These are phyloP conservation scores for Simplicillium aogashimaense DNA, from an alignment of 2,329 filamentous ascomycete genomes.

Conservation along the genomic window DNA sequence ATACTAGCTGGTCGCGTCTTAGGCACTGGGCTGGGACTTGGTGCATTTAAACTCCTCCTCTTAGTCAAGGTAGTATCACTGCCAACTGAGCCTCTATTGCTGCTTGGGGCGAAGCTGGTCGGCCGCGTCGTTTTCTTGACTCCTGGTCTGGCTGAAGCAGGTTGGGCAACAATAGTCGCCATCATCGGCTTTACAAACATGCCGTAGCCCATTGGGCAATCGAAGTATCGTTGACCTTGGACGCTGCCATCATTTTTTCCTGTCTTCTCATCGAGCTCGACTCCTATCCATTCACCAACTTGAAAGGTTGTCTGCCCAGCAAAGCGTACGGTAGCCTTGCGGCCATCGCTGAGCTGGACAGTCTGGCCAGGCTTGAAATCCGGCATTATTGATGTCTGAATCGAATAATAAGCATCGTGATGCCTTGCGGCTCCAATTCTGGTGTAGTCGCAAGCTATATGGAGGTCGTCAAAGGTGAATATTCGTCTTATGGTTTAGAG, in stretches of 20 bases:
- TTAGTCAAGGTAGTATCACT: conserved; percentile 46
- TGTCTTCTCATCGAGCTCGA: conserved; percentile 71
- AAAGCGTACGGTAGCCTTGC: conserved; percentile 69
- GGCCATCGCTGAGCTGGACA: conserved; percentile 70
- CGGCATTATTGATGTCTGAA: conserved; percentile 33
- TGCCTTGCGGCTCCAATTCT: conserved; percentile 3
- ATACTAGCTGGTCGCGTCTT: conserved; percentile 48
- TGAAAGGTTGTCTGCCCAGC: conserved; percentile 73
- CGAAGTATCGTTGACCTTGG: conserved; percentile 79
- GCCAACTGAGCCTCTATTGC: conserved; percentile 27
- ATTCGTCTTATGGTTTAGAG: no score
- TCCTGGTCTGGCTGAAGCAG: conserved; percentile 26
- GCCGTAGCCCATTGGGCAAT: conserved; percentile 63
- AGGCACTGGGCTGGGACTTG: conserved; percentile 61
- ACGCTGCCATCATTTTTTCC: conserved; percentile 95
- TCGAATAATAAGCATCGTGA: conserved; percentile 22
- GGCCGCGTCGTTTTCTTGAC: conserved; percentile 34
- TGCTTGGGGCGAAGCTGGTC: conserved; percentile 35
- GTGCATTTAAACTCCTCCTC: conserved; percentile 60
- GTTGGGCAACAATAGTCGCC: conserved; percentile 47
- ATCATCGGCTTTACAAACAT: conserved; percentile 79
- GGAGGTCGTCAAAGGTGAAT: background rate
- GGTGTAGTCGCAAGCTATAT: conserved; percentile 1
- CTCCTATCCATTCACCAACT: conserved; percentile 75
- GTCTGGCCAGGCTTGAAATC: conserved; percentile 59